Conservation (phyloP, 441 rosid species). For the Hura crepitans region DNA sequence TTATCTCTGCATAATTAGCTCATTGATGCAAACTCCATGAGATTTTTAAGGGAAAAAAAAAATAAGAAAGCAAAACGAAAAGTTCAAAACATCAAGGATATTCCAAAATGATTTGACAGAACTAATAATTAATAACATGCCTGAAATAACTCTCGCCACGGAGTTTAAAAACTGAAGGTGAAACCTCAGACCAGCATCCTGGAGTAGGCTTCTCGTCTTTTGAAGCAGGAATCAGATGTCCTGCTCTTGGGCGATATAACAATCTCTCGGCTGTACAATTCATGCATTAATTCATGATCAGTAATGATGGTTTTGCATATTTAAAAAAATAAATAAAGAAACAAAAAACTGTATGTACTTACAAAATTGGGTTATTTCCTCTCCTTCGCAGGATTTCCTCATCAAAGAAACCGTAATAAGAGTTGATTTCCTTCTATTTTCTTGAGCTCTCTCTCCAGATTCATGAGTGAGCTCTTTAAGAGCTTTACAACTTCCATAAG, state of each 20-base stretch:
- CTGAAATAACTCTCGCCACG: conserved; percentile 71
- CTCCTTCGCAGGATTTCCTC: conserved; percentile 58
- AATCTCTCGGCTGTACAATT: conserved; percentile 47
- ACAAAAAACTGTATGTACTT: conserved; percentile 18
- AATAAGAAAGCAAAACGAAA: neutral
- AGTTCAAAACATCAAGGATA: neutral
- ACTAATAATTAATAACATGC: conserved; percentile 26
- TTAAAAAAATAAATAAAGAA: too few species aligned
- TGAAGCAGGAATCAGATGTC: conserved; percentile 44
- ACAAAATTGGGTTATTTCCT: conserved; percentile 44
- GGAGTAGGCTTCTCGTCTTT: conserved; percentile 46
- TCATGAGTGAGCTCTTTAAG: conserved; percentile 35
- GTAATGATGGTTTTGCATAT: neutral
- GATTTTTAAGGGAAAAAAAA: neutral
- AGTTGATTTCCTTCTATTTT: conserved; percentile 47
- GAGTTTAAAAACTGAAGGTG: conserved; percentile 67
- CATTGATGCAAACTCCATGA: neutral
- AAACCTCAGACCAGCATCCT: conserved; percentile 68
- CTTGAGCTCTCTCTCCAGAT: conserved; percentile 40
- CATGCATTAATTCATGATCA: conserved; percentile 10
- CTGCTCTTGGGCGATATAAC: conserved; percentile 58
- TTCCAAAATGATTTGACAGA: neutral
- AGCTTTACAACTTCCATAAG: conserved; percentile 35
- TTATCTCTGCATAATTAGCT: conserved; percentile 50
- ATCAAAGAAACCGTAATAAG: conserved; percentile 60